Percentiles rank a stretch among this genome's conserved stretches.
phyloP scores from a whole-genome alignment of 2,329 filamentous ascomycete species.

The Fusarium kyushuense region DNA sequence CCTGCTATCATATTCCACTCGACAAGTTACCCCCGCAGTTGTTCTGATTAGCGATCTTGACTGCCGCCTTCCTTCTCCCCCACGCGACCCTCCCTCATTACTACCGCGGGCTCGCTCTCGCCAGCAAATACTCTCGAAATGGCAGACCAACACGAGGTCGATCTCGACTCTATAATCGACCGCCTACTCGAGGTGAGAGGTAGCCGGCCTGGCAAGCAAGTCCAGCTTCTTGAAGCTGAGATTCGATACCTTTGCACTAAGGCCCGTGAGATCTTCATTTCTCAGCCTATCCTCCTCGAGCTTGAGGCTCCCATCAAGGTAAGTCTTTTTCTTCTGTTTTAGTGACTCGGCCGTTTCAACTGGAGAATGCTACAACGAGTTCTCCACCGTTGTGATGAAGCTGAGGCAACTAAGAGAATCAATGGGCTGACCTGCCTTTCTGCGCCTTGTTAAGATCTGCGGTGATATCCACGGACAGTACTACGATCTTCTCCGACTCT shows the following conservation, averaged over 20 bases:
- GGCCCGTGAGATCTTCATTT: conserved; percentile 99
- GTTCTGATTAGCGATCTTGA: conserved; percentile 49
- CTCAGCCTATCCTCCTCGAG: conserved; percentile 96
- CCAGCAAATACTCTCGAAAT: conserved; percentile 59
- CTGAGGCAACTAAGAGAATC: neutral
- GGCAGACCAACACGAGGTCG: conserved; percentile 85
- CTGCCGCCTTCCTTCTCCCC: conserved; percentile 43
- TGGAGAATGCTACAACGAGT: conserved; percentile 4
- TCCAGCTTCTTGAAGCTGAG: conserved; percentile 95
- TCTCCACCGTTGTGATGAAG: conserved; percentile 6
- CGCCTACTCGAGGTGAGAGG: conserved; percentile 96
- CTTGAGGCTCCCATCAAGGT: conserved; percentile 99
- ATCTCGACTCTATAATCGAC: conserved; percentile 99
- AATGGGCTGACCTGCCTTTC: conserved; percentile 32
- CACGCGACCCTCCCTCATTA: conserved; percentile 45
- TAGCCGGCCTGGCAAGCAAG: conserved; percentile 97
- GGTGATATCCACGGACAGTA: conserved; percentile 99
- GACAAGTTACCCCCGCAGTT: conserved; percentile 47
- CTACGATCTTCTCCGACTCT: conserved; percentile 95
- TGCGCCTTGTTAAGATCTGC: conserved; percentile 77
- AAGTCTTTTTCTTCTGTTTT: conserved; percentile 49
- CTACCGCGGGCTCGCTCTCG: conserved; percentile 57
- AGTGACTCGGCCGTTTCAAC: neutral
- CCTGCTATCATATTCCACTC: conserved; percentile 46
- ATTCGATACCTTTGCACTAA: conserved; percentile 98